These are phyloP conservation scores for Salix arbutifolia DNA, from an alignment of 345 rosid species.

Conservation along the genomic window DNA sequence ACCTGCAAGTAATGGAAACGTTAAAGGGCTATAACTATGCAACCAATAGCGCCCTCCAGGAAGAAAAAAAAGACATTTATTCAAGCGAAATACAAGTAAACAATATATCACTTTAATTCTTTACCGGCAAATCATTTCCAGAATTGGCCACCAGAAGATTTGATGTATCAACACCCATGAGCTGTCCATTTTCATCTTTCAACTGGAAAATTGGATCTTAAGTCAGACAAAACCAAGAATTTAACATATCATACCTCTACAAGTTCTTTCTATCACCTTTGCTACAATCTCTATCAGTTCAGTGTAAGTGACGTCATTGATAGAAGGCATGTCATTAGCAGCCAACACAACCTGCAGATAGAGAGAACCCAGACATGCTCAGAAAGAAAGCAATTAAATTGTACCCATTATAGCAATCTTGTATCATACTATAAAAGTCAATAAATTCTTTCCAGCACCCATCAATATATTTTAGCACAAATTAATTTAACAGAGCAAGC, in stretches of 20 bases:
- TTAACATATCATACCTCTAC: neutral
- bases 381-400: neutral
- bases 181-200: slow-evolving; percentile 77
- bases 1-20: slow-evolving; percentile 45
- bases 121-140: slow-evolving; percentile 96
- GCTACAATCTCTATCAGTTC: slow-evolving; percentile 80
- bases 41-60: neutral
- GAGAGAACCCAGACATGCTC: too few relatives aligned
- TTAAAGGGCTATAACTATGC: neutral
- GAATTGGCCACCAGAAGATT: slow-evolving; percentile 88
- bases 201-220: slow-evolving; percentile 43
- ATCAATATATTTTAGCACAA: neutral
- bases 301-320: slow-evolving; percentile 84
- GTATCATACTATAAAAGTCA: neutral
- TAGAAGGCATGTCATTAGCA: slow-evolving; percentile 95
- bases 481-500: neutral
- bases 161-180: slow-evolving; percentile 75
- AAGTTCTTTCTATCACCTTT: slow-evolving; percentile 46
- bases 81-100: neutral
- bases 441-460: neutral
- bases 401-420: neutral
- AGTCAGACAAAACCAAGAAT: slow-evolving; percentile 26
- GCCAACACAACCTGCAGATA: slow-evolving; percentile 81
- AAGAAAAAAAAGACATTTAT: neutral
- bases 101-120: slow-evolving; percentile 16